Evolutionary conservation across 1,139 yeast species (phyloP).

Genomic region (Candida sp.): DNA sequence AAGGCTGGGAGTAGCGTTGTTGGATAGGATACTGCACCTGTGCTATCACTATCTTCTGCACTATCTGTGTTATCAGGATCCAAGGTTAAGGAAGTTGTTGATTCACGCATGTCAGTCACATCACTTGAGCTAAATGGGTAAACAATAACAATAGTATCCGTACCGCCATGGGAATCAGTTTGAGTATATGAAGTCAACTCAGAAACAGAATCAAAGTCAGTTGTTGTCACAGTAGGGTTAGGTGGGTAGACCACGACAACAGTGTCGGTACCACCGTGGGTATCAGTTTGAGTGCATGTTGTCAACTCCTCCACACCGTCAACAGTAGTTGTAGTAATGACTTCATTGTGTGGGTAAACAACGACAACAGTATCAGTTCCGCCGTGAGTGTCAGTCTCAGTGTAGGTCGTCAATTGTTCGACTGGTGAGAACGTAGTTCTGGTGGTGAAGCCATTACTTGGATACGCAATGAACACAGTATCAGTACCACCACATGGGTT

Average conservation of each 20-base stretch:
- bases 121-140: slow-evolving; percentile 7
- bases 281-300: not conserved
- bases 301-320: not conserved
- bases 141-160: slow-evolving; percentile 17
- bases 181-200: slow-evolving; percentile 10
- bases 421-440: slow-evolving; percentile 12
- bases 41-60: too few relatives aligned
- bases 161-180: slow-evolving; percentile 9
- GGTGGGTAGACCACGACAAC: slow-evolving; percentile 20
- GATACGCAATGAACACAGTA: slow-evolving; percentile 22
- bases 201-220: not conserved
- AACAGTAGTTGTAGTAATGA: not conserved
- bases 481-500: slow-evolving; percentile 15
- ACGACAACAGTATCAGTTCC: slow-evolving; percentile 11
- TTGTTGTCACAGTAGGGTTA: slow-evolving; percentile 9
- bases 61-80: too few relatives aligned
- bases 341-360: not conserved
- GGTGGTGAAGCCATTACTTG: slow-evolving; percentile 15
- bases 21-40: too few relatives aligned
- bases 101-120: too few relatives aligned
- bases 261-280: slow-evolving; percentile 13
- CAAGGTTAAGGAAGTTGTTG: too few relatives aligned
- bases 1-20: too few relatives aligned
- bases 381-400: slow-evolving; percentile 12
- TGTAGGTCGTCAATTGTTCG: slow-evolving; percentile 10